A percentile compares a stretch with the other conserved stretches of the same genome.
Conservation (phyloP, 2,329 filamentous ascomycete species). For the Cordyceps cateniannulata region DNA sequence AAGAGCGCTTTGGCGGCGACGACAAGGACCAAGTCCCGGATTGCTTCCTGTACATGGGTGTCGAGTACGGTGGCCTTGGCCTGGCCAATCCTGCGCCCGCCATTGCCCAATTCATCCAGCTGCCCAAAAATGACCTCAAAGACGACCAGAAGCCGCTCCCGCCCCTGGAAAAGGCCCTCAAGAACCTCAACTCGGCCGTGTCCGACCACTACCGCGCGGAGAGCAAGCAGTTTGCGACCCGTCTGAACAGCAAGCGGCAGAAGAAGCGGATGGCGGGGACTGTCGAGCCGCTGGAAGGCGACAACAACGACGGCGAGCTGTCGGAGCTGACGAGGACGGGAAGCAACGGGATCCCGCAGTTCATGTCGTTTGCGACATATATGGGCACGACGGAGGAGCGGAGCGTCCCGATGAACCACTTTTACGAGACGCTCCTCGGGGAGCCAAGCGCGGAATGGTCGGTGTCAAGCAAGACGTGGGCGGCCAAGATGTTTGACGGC, state of each 20-base stretch:
- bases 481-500: background rate
- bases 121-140: background rate
- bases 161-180: background rate
- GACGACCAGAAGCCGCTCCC: background rate
- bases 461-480: slow-evolving; percentile 3
- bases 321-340: background rate
- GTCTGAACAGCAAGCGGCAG: background rate
- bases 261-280: background rate
- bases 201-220: slow-evolving; percentile 5
- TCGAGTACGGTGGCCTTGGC: slow-evolving; percentile 33
- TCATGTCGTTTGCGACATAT: slow-evolving; percentile 9
- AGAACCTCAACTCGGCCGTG: background rate
- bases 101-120: slow-evolving; percentile 6
- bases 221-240: background rate
- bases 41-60: slow-evolving; percentile 35
- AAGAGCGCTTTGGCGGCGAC: slow-evolving; percentile 37
- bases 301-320: background rate
- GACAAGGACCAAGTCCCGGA: slow-evolving; percentile 29
- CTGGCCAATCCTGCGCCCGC: slow-evolving; percentile 27
- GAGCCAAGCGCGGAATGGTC: background rate
- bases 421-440: slow-evolving; percentile 1
- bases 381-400: slow-evolving; percentile 3
- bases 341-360: background rate
- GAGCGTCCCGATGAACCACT: background rate
- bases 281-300: background rate